Conservation (phyloP, 805 yeast species). For the Schwanniomyces vanrijiae region DNA sequence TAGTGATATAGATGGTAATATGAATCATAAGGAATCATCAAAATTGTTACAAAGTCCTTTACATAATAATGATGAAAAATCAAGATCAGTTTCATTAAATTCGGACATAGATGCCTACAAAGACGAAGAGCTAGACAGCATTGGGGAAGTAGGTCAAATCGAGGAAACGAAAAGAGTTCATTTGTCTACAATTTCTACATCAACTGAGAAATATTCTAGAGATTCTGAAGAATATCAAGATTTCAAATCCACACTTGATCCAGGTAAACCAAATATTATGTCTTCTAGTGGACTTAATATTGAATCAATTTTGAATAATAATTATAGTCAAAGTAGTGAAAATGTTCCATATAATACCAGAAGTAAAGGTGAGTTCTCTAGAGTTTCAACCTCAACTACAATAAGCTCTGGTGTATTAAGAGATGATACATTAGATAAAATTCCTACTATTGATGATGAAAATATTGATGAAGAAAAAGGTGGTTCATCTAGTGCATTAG, state of each 20-base stretch:
- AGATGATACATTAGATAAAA: constrained; percentile 25
- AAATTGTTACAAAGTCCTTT: background rate
- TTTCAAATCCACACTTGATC: constrained; percentile 44
- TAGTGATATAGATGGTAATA: background rate
- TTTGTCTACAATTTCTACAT: background rate
- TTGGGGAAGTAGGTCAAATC: background rate
- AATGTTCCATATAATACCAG: constrained; percentile 1
- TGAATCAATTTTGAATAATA: constrained; percentile 16
- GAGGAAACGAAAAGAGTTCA: constrained; percentile 1
- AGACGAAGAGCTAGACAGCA: background rate
- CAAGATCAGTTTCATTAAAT: background rate
- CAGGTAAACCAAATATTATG: constrained; percentile 38
- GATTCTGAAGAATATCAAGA: constrained; percentile 8
- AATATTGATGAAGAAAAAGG: constrained; percentile 24
- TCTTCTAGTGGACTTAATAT: constrained; percentile 16
- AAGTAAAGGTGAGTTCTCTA: constrained; percentile 5
- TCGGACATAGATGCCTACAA: background rate
- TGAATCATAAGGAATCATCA: background rate
- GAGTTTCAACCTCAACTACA: constrained; percentile 3
- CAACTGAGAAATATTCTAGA: constrained; percentile 1
- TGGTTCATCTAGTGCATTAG: background rate
- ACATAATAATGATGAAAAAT: background rate
- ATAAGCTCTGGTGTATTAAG: constrained; percentile 15
- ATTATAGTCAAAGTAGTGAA: constrained; percentile 8
- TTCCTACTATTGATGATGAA: constrained; percentile 33